Evolutionary conservation across 2,329 filamentous ascomycete genomes (phyloP), one percentile per base, ranked within the genome.

Genomic region (Periconia sp.): DNA sequence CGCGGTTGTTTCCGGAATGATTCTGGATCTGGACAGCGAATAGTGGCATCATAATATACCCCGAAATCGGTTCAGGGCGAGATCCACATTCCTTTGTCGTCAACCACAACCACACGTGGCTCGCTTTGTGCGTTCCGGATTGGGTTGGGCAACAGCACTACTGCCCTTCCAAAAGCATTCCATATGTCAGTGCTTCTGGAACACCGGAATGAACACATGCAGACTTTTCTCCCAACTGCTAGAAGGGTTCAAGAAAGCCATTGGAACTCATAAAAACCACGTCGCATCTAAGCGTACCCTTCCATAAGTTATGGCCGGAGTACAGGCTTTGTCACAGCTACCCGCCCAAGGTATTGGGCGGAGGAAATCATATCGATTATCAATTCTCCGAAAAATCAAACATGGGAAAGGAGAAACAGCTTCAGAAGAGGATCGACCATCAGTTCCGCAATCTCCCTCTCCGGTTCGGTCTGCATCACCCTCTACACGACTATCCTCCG

Each of bases 81-180:
- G n/a, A n/a, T n/a, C n/a, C n/a, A n/a, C n/a, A 22, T 3, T 34
- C 15, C 19, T 26, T 44, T 30, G 15, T 34, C 17, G 7, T 24
- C 23, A 28, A 19, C 30, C n/a, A n/a, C 15, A 21, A 12, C 28
- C 21, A 10, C 25, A 40, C 43, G 36, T 46, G 31, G 15, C n/a
- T 8, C 10, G 7, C 3, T 23, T 34, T 13, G 19, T 32, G 2
- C 18, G 8, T 16, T 29, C 39, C 19, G 35, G 24, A 23, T 19
- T 35, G 18, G 44, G 44, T 22, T 16, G 11, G 9, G n/a, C 9
- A 24, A 37, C 25, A 16, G 21, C 23, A 1, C 9, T 16, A 21
- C 9, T 13, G 28, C 19, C 11, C 35, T 43, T 43, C 40, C 32
- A 30, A 36, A 40, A 43, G 31, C 44, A 40, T 43, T 48, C 36